Conservation (phyloP, 108 stramenopile genomes). For the Discostella stelligeroides region DNA sequence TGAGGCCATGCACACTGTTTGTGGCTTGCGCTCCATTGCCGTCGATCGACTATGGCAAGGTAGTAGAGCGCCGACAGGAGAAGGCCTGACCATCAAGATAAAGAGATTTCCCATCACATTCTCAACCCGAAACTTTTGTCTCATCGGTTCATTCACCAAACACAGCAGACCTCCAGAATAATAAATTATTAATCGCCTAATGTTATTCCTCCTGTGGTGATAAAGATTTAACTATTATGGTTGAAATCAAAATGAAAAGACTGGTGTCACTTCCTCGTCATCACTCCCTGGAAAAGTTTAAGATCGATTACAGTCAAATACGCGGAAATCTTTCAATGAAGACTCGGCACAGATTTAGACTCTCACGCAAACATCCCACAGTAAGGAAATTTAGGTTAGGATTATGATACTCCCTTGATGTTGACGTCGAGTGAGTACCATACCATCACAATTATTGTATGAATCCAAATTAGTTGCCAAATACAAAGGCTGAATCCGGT, state of each 20-base stretch:
- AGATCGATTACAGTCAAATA: too few species aligned
- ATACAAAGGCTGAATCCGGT: too few species aligned
- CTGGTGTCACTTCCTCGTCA: too few species aligned
- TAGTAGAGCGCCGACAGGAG: background rate
- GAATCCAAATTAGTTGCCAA: background rate
- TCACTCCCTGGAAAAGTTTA: too few species aligned
- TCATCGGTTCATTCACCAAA: conserved; percentile 62
- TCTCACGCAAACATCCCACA: background rate
- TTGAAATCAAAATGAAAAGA: too few species aligned
- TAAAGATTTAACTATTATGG: too few species aligned
- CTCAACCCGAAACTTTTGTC: conserved; percentile 73
- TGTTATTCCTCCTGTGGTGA: too few species aligned
- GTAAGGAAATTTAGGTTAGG: conserved; percentile 11
- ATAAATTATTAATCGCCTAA: too few species aligned
- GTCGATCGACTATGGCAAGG: conserved; percentile 31
- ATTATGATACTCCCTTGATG: conserved; percentile 4
- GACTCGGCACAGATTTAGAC: too few species aligned
- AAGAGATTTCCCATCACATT: conserved; percentile 64
- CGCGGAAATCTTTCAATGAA: too few species aligned
- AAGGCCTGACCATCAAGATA: conserved; percentile 49
- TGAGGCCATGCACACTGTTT: conserved; percentile 64
- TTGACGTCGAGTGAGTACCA: conserved; percentile 2
- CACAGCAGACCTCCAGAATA: too few species aligned
- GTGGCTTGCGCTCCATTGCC: conserved; percentile 61
- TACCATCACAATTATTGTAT: background rate